These are phyloP conservation scores for Suhomyces bokatorum DNA, from an alignment of 1,139 yeast species.

Conservation along the genomic window DNA sequence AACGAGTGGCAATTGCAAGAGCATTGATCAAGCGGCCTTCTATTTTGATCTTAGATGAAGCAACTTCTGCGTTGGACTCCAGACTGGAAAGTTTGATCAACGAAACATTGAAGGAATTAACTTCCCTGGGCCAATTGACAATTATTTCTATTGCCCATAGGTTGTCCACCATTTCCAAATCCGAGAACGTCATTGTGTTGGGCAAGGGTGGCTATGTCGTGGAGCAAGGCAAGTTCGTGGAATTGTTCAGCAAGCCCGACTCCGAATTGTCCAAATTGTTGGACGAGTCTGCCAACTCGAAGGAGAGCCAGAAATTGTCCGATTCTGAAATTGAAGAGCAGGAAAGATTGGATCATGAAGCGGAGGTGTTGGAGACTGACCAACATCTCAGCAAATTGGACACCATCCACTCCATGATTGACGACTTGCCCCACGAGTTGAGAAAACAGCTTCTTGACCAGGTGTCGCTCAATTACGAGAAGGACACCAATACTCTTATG, in stretches of 20 bases:
- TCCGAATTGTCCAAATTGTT: constrained; percentile 47
- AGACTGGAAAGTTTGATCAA: constrained; percentile 70
- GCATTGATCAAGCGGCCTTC: constrained; percentile 68
- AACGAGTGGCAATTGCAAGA: constrained; percentile 84
- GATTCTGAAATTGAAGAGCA: constrained; percentile 28
- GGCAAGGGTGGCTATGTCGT: constrained; percentile 48
- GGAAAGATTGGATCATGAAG: constrained; percentile 28
- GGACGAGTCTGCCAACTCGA: constrained; percentile 36
- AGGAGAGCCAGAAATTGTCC: constrained; percentile 22
- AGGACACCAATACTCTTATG: constrained; percentile 12
- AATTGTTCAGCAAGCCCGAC: constrained; percentile 42
- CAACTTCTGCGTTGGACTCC: constrained; percentile 78
- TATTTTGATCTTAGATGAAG: constrained; percentile 69
- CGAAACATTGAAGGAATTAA: constrained; percentile 55
- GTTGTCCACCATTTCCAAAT: constrained; percentile 68
- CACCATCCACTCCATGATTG: constrained; percentile 34
- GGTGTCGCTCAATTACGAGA: constrained; percentile 28
- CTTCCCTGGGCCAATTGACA: constrained; percentile 63
- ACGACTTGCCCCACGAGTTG: constrained; percentile 40
- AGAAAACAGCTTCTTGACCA: constrained; percentile 34
- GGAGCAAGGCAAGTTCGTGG: constrained; percentile 44
- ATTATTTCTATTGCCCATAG: constrained; percentile 93
- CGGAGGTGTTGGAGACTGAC: constrained; percentile 27
- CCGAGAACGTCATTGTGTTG: constrained; percentile 57
- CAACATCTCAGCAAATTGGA: constrained; percentile 29